Evolutionary conservation across 805 yeast species (phyloP), one percentile per base, ranked within the genome.

Genomic region (Sugiyamaella lignohabitans): DNA sequence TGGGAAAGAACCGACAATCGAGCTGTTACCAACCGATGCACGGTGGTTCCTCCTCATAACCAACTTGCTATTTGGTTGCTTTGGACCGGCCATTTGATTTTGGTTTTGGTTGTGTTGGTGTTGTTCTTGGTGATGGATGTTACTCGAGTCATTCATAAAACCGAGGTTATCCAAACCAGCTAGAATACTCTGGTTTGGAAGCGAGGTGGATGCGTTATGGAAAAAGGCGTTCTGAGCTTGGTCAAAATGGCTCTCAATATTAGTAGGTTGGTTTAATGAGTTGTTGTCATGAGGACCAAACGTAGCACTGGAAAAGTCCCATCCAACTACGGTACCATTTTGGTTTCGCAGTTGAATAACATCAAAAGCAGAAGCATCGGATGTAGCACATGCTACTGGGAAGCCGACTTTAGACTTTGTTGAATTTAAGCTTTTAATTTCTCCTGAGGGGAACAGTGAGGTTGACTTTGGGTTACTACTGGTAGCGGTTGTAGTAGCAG

Each of bases 301-400:
- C 24, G 19, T 5, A 16, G 38, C 10, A 22, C 18, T 11, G 16
- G 17, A 42, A 19, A 51, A 42, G 23, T 54, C 57, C 53, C 54
- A 54, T 22, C 58, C 57, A 30, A 53, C 43, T 11, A 54, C 46
- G 16, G 48, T 35, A 32, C 58, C 58, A 23, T 43, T 42, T 6
- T 24, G 41, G 38, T 45, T 45, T 19, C 45, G 8, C 17, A 53
- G 36, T 43, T 52, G 56, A 21, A 53, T 32, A 3, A 54, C 38
- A 24, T 51, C 50, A 42, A 53, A 47, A 22, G 20, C 32, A 17
- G 50, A 42, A n/a, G 42, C 38, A 42, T 50, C 55, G 10, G 32
- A 27, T n/a, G 56, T 54, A 23, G 58, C 49, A 39, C 58, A 54
- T 14, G 58, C 42, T 19, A 49, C 52, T 1, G 58, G 58, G 52